Conservation (phyloP, 345 rosid species). For the Adansonia digitata region DNA sequence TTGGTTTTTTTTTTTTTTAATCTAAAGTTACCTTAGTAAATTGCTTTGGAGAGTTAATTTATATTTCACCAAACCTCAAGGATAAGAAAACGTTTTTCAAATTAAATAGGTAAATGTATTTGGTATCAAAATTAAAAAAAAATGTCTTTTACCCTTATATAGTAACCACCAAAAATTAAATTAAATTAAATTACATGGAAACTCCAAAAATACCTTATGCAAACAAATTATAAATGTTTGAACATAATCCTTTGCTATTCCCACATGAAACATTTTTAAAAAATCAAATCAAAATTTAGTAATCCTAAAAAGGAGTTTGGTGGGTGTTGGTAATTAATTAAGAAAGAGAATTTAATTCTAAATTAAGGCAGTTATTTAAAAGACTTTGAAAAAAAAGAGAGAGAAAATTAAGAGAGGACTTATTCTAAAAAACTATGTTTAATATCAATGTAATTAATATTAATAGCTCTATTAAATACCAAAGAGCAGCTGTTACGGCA, state of each 20-base stretch:
- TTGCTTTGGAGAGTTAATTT: too few relatives aligned
- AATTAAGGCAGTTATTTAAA: background rate
- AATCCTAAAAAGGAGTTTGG: background rate
- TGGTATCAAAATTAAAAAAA: too few relatives aligned
- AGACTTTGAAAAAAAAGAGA: too few relatives aligned
- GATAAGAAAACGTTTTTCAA: too few relatives aligned
- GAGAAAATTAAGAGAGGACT: background rate
- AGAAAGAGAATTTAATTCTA: background rate
- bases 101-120: too few relatives aligned
- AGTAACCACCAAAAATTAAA: too few relatives aligned
- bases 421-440: background rate
- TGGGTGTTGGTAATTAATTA: background rate
- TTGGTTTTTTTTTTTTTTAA: too few relatives aligned
- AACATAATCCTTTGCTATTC: background rate
- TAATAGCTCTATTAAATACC: slow-evolving; percentile 5
- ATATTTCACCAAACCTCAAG: too few relatives aligned
- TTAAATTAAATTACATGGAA: background rate
- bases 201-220: background rate
- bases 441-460: background rate
- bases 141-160: too few relatives aligned
- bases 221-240: background rate
- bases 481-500: slow-evolving; percentile 28
- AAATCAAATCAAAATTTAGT: background rate
- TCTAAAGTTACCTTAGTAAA: too few relatives aligned
- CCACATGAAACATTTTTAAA: background rate